Evolutionary conservation across 352 stramenopile species (phyloP).

Genomic region (Globisporangium alternatum): DNA sequence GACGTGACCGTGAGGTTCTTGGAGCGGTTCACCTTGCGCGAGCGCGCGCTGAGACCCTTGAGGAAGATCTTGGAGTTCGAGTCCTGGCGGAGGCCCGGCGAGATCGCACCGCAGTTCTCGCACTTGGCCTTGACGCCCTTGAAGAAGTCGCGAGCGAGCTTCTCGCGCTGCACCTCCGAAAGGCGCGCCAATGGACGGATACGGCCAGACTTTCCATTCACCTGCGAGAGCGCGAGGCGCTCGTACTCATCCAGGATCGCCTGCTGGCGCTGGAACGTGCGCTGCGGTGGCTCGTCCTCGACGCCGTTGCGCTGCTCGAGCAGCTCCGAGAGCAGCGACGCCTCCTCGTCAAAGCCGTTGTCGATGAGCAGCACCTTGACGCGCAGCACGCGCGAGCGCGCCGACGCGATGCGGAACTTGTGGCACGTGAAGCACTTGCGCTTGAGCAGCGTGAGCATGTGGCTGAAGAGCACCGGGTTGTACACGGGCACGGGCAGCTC

Average conservation of each 20-base stretch:
- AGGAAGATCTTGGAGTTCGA: conserved; percentile 98
- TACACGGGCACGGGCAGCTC: conserved; percentile 98
- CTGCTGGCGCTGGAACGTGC: conserved; percentile 78
- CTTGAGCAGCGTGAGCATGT: conserved; percentile 95
- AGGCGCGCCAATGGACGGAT: conserved; percentile 54
- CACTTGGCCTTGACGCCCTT: conserved; percentile 93
- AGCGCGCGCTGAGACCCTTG: conserved; percentile 77
- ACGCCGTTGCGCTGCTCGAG: conserved; percentile 86
- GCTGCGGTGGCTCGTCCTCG: conserved; percentile 70
- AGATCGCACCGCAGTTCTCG: conserved; percentile 96
- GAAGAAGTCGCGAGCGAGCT: conserved; percentile 89
- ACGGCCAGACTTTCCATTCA: conserved; percentile 20
- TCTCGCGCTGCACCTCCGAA: conserved; percentile 74
- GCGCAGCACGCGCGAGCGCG: conserved; percentile 72
- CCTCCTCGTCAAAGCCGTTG: conserved; percentile 83
- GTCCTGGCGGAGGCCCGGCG: conserved; percentile 95
- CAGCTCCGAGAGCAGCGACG: conserved; percentile 67
- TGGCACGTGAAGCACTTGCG: conserved; percentile 99
- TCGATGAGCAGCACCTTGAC: conserved; percentile 93
- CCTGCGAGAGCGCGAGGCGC: conserved; percentile 70
- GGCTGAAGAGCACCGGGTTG: conserved; percentile 96
- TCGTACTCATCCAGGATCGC: conserved; percentile 89
- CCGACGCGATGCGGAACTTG: conserved; percentile 89
- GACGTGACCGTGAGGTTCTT: conserved; percentile 83
- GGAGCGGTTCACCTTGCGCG: conserved; percentile 77